Base-by-base conservation (phyloP, 441 rosid genomes). In the Capsella rubella region DNA sequence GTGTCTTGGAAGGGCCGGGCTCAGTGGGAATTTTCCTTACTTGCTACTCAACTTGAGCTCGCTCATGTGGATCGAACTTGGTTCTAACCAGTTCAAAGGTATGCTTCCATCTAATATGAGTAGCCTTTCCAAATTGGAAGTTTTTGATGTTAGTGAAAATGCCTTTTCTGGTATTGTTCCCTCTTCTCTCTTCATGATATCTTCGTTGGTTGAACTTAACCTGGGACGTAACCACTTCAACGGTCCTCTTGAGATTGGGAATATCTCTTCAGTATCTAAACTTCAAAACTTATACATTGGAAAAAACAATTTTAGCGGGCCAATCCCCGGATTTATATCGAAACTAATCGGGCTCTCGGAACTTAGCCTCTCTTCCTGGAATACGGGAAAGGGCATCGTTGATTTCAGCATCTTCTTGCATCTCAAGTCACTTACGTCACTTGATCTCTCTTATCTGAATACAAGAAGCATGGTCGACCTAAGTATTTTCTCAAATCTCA, bases 71-170 rank as follows among this genome's bases (percentile, higher is more conserved):
- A 31, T 75, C 0, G 0, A 37, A 4, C 58, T 75, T 16, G 0
- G 35, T 43, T 32, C 14, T 37, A 50, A 51, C 53, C 69, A 39
- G 34, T 71, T 71, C 1, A 15, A 13, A 50, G 69, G 51, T 45
- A 42, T 4, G 39, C 60, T 76, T 35, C 79, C 75, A 34, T 46
- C 71, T 45, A 64, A 76, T 14, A 43, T 76, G 70, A 69, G 70
- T 46, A 69, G 27, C 8, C 45, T 69, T 43, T 52, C 69, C 4
- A 69, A 54, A 7, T 10, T 76, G 29, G 59, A 3, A 8, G 5
- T 0, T 34, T 69, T 75, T 21, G 3, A 0, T 1, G n/a, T 75
- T 0, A 0, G 0, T 3, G 32, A 3, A 3, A 69, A 76, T 47
- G 37, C 34, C 10, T 55, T 69, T 16, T 35, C 35, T 0, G 75